Evolutionary conservation across 2,329 filamentous ascomycete species (phyloP), one percentile per base, ranked within the genome.

Genomic region (Thelonectria rubi): DNA sequence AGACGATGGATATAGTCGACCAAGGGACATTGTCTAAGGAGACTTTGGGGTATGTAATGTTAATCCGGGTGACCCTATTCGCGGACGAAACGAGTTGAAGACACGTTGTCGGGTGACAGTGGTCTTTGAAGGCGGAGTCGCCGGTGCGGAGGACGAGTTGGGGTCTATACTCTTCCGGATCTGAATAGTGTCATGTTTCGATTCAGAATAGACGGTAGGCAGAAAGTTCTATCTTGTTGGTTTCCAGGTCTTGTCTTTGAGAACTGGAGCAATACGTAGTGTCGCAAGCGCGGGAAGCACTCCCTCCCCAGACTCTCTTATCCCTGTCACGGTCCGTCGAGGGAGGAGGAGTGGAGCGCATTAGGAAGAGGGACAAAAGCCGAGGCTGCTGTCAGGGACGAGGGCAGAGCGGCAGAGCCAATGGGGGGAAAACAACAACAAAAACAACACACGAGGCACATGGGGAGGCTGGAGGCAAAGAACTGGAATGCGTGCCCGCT

Each of bases 401-500:
- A 45, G 15, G 15, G 12, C 39, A 9, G 39, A n/a, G 39, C 15
- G 15, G 12, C 39, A 9, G 39, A n/a, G 39, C 15, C 39, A 42
- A 42, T 42, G 15, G 39, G 39, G n/a, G 9, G 26, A 24, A 21
- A 24, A 46, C 17, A 24, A 46, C 17, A 46, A 24, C 17, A 30
- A 54, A 45, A 40, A 54, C 51, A 54, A 34, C 42, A 55, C 32
- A 24, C 21, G 52, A 17, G 7, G 20, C 45, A n/a, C n/a, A 6
- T 21, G 20, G 21, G 34, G 39, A 42, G 39, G 39, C 39, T 42
- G 39, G n/a, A 42, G 9, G 32, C 10, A 34, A 34, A 34, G 32
- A 34, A 34, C 20, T 55, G 51, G 57, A 60, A 60, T 55, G 57
- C 57, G 39, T 37, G 4, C n/a, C n/a, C 3, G 32, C 32, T 34